Conservation (phyloP, 2,329 filamentous ascomycete species). For the Alternaria tenuissima region DNA sequence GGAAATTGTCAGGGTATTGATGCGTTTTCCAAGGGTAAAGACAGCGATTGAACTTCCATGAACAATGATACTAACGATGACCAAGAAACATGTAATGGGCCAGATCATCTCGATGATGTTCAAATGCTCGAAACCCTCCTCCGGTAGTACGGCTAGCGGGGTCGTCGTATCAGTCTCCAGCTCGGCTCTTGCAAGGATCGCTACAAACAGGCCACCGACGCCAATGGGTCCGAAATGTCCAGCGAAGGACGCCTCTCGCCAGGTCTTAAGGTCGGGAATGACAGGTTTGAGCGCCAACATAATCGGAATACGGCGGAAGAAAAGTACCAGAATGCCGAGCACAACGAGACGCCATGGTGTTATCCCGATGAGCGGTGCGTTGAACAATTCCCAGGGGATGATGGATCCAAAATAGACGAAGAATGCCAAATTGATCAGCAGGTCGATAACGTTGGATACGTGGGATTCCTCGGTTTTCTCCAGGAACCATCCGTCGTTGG, state of each 20-base stretch:
- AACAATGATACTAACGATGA: constrained; percentile 92
- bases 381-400: constrained; percentile 94
- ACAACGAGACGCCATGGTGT: constrained; percentile 91
- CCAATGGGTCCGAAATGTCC: constrained; percentile 98
- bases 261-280: constrained; percentile 97
- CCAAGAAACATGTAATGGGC: constrained; percentile 94
- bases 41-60: constrained; percentile 98
- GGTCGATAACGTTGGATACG: constrained; percentile 98
- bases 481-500: constrained; percentile 98
- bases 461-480: constrained; percentile 98
- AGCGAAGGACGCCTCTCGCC: constrained; percentile 95
- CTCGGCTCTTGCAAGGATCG: constrained; percentile 92
- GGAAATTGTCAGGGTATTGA: constrained; percentile 94
- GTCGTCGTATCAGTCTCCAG: constrained; percentile 79
- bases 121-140: constrained; percentile 64
- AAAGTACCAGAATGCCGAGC: constrained; percentile 89
- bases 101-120: constrained; percentile 86
- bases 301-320: constrained; percentile 94
- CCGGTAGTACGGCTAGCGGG: constrained; percentile 70
- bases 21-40: constrained; percentile 95
- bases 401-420: constrained; percentile 98
- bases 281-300: constrained; percentile 91
- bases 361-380: constrained; percentile 73
- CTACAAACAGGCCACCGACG: constrained; percentile 94
- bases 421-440: constrained; percentile 95